Percentiles rank a stretch among this genome's conserved stretches.
These are phyloP conservation scores for Rubia tinctorum DNA, from an alignment of 305 asterid genomes.

Conservation along the genomic window DNA sequence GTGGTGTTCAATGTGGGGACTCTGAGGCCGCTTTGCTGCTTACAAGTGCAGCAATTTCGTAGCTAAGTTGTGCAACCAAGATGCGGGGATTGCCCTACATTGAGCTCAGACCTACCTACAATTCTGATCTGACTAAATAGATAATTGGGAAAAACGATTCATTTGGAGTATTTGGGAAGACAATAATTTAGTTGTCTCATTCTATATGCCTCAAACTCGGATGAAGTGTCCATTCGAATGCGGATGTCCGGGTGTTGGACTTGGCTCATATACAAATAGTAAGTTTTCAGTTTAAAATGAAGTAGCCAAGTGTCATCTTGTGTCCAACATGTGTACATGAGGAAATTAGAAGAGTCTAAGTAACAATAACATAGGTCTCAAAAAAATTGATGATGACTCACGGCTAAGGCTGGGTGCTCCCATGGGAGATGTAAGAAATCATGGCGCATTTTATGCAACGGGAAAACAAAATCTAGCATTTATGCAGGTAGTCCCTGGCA, in stretches of 20 bases:
- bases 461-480: no score
- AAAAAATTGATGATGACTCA: background rate
- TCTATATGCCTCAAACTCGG: background rate
- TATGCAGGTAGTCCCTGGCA: no score
- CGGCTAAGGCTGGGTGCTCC: background rate
- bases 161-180: background rate
- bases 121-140: background rate
- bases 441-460: background rate
- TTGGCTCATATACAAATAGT: background rate
- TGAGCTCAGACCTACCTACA: background rate
- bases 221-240: no score
- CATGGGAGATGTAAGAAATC: background rate
- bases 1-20: constrained; percentile 47
- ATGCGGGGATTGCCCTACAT: constrained; percentile 39
- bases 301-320: background rate
- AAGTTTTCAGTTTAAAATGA: background rate
- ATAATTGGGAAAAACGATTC: background rate
- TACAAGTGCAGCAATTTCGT: background rate
- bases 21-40: constrained; percentile 56
- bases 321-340: background rate
- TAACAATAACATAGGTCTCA: background rate
- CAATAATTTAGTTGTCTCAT: no score
- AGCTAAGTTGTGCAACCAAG: constrained; percentile 26
- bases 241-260: background rate
- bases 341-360: background rate